Percentiles rank a stretch among this genome's conserved stretches.
phyloP scores from a whole-genome alignment of 805 yeast species.

The Saccharomyces jurei region DNA sequence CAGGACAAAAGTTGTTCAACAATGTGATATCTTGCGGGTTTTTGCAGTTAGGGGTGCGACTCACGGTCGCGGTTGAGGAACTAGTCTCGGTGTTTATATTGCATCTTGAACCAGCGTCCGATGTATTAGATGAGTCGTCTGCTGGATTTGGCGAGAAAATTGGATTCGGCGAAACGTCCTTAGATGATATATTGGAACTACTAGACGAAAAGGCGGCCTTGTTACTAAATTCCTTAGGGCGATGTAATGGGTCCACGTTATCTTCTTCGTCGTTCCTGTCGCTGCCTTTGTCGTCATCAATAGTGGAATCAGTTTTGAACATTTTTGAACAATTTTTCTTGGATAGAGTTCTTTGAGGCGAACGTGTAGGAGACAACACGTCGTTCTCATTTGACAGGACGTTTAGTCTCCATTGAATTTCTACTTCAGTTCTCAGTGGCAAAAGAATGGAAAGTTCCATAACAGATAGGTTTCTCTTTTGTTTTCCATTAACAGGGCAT shows the following conservation, averaged over 20 bases:
- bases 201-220: constrained; percentile 1
- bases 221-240: not conserved
- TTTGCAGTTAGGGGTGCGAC: not conserved
- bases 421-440: constrained; percentile 67
- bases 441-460: constrained; percentile 67
- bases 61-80: not conserved
- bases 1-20: not conserved
- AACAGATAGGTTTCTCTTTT: constrained; percentile 54
- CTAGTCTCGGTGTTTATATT: not conserved
- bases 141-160: constrained; percentile 6
- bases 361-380: constrained; percentile 11
- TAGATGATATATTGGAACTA: constrained; percentile 8
- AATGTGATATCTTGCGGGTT: not conserved
- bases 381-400: constrained; percentile 16
- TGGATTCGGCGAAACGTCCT: constrained; percentile 16
- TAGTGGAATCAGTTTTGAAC: not conserved
- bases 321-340: not conserved
- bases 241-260: constrained; percentile 12
- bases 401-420: constrained; percentile 58
- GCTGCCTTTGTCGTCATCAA: constrained; percentile 3
- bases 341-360: constrained; percentile 9
- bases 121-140: not conserved
- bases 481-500: constrained; percentile 49
- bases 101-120: not conserved
- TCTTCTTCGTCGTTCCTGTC: constrained; percentile 10